phyloP scores from a whole-genome alignment of 257 asterid genomes.

The Galeopsis tetrahit region DNA sequence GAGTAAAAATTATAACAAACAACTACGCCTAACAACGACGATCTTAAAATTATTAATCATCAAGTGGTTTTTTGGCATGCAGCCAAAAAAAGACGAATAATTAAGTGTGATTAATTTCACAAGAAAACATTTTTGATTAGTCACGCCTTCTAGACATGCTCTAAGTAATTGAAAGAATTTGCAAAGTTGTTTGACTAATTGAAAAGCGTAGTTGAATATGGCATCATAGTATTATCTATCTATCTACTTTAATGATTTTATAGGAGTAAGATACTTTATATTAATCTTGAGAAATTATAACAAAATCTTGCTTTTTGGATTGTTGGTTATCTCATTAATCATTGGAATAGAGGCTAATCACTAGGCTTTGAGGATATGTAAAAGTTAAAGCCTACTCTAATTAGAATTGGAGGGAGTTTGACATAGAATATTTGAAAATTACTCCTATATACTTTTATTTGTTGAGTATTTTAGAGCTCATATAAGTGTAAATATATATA shows the following conservation, averaged over 20 bases:
- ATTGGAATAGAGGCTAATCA: slow-evolving; percentile 26
- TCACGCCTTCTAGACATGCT: slow-evolving; percentile 28
- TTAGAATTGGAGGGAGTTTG: background rate
- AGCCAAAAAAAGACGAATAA: slow-evolving; percentile 4
- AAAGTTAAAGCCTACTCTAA: background rate
- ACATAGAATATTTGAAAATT: too few species aligned
- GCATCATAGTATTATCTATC: slow-evolving; percentile 30
- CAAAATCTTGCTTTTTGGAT: slow-evolving; percentile 44
- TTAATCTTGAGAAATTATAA: slow-evolving; percentile 28
- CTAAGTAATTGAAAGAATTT: slow-evolving; percentile 25
- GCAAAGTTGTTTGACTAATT: slow-evolving; percentile 40
- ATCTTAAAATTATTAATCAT: slow-evolving; percentile 9
- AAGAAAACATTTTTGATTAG: slow-evolving; percentile 30
- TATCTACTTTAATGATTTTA: slow-evolving; percentile 41
- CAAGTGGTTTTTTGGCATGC: slow-evolving; percentile 28
- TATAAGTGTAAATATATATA: too few species aligned
- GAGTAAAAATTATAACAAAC: background rate
- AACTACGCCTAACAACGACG: slow-evolving; percentile 6
- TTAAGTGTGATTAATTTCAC: slow-evolving; percentile 20
- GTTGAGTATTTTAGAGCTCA: background rate
- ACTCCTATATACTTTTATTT: too few species aligned
- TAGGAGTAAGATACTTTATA: slow-evolving; percentile 20
- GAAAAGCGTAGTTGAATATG: slow-evolving; percentile 32
- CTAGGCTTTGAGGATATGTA: background rate
- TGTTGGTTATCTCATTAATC: slow-evolving; percentile 33